phyloP scores from a whole-genome alignment of 23 red algal genomes.

The Gracilaria vermiculophylla region DNA sequence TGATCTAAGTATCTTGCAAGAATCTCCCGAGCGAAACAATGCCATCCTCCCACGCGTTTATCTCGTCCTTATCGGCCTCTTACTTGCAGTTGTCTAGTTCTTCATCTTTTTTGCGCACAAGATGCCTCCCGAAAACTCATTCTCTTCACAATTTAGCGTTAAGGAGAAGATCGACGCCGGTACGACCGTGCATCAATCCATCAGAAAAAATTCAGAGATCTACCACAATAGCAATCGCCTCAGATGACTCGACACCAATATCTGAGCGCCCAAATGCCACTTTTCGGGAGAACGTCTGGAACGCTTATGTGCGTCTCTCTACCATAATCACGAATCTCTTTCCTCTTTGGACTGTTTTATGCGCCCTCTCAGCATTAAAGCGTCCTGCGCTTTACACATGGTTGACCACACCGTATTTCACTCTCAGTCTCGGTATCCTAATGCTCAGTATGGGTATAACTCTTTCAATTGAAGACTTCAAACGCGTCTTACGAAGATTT shows the following conservation, averaged over 20 bases:
- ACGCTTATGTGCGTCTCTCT: slow-evolving; percentile 46
- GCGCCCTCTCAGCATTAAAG: slow-evolving; percentile 65
- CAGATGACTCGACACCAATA: neutral
- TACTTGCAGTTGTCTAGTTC: neutral
- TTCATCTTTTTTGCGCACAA: neutral
- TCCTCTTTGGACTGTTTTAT: slow-evolving; percentile 87
- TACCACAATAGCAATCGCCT: neutral
- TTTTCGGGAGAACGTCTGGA: slow-evolving; percentile 1
- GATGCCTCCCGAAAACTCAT: neutral
- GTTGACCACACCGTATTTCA: slow-evolving; percentile 90
- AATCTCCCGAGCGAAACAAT: neutral
- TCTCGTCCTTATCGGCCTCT: neutral
- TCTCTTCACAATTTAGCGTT: neutral
- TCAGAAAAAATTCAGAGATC: neutral
- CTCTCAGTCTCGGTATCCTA: slow-evolving; percentile 79
- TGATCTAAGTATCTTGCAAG: too few relatives aligned
- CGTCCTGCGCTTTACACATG: slow-evolving; percentile 75
- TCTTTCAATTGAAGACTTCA: slow-evolving; percentile 81
- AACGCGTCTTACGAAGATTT: slow-evolving; percentile 67
- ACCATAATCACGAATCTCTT: slow-evolving; percentile 98
- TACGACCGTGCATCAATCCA: neutral
- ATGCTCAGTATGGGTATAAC: slow-evolving; percentile 99
- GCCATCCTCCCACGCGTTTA: neutral
- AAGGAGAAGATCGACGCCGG: neutral
- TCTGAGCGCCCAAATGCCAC: neutral